These are phyloP conservation scores for Saccharomycopsis schoenii DNA, from an alignment of 805 yeast genomes.

Conservation along the genomic window DNA sequence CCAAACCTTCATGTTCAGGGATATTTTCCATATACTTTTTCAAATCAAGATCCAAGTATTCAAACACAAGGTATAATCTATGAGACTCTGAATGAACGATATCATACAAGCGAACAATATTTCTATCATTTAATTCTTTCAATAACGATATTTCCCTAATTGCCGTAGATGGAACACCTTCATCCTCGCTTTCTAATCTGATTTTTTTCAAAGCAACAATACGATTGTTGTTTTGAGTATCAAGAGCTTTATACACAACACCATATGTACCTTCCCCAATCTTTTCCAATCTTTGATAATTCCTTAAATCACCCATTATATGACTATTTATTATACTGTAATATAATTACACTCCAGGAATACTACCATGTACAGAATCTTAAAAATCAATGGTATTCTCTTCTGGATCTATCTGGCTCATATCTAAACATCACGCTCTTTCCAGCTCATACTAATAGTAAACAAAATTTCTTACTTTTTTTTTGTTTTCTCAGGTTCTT, in stretches of 20 bases:
- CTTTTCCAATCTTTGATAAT: slow-evolving; percentile 89
- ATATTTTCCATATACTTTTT: slow-evolving; percentile 95
- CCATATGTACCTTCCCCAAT: slow-evolving; percentile 98
- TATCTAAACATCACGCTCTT: too few relatives aligned
- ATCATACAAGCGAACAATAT: slow-evolving; percentile 84
- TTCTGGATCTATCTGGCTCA: too few relatives aligned
- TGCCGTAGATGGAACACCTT: slow-evolving; percentile 98
- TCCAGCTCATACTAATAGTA: too few relatives aligned
- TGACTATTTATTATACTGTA: neutral
- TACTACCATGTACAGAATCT: neutral
- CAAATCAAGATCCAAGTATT: slow-evolving; percentile 86
- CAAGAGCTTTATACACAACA: slow-evolving; percentile 93
- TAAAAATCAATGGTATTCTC: too few relatives aligned
- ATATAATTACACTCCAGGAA: neutral
- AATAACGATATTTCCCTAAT: slow-evolving; percentile 90
- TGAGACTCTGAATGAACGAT: slow-evolving; percentile 92
- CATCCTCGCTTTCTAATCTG: slow-evolving; percentile 91
- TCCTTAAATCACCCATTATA: slow-evolving; percentile 75
- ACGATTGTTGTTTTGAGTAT: slow-evolving; percentile 80
- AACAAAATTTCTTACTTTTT: too few relatives aligned
- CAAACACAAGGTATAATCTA: slow-evolving; percentile 87
- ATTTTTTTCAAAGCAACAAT: slow-evolving; percentile 93
- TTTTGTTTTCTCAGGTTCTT: too few relatives aligned
- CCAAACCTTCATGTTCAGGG: slow-evolving; percentile 84
- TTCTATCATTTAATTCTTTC: slow-evolving; percentile 89